Evolutionary conservation across 257 asterid species (phyloP).

Genomic region (Primulina huaijiensis): DNA sequence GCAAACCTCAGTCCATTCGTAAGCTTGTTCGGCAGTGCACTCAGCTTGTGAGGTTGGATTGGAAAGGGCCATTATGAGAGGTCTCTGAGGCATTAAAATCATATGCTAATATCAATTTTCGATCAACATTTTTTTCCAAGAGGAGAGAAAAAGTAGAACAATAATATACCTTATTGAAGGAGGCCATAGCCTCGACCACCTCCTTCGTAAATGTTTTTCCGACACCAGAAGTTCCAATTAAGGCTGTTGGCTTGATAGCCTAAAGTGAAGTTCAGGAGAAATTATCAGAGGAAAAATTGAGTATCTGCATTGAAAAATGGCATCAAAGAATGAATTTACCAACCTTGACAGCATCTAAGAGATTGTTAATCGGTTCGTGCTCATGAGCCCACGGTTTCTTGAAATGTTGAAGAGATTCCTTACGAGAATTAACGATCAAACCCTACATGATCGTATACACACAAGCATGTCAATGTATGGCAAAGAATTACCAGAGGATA

Average conservation of each 20-base stretch:
- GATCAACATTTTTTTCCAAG: background rate
- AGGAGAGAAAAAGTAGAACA: slow-evolving; percentile 4
- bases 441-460: slow-evolving; percentile 48
- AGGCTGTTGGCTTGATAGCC: slow-evolving; percentile 85
- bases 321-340: slow-evolving; percentile 14
- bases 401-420: slow-evolving; percentile 84
- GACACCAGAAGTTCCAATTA: slow-evolving; percentile 94
- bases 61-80: slow-evolving; percentile 94
- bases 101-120: background rate
- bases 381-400: slow-evolving; percentile 97
- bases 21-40: slow-evolving; percentile 98
- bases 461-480: slow-evolving; percentile 3
- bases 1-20: slow-evolving; percentile 80
- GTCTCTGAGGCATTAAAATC: slow-evolving; percentile 52
- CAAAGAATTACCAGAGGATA: slow-evolving; percentile 1
- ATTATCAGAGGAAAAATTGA: slow-evolving; percentile 3
- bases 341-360: slow-evolving; percentile 90
- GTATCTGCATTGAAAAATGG: background rate
- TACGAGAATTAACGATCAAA: slow-evolving; percentile 67
- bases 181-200: slow-evolving; percentile 81
- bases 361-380: slow-evolving; percentile 60
- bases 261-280: slow-evolving; percentile 24
- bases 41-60: slow-evolving; percentile 98
- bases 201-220: slow-evolving; percentile 83
- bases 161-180: slow-evolving; percentile 56